phyloP scores from a whole-genome alignment of 2,329 filamentous ascomycete species.

The Monosporascus sp. region DNA sequence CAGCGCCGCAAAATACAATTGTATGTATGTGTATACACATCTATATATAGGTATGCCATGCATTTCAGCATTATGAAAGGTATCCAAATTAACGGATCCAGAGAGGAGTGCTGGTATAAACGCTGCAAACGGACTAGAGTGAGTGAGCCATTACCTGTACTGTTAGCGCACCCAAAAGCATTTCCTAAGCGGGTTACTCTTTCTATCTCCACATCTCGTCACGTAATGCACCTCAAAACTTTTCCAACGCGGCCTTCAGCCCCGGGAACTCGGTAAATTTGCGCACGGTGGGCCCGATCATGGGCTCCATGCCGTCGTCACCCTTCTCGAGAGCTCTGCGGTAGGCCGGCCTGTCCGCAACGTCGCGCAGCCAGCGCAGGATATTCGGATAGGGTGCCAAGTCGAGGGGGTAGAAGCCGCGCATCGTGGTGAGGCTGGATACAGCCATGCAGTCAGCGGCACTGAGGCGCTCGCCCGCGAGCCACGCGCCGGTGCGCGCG shows the following conservation, averaged over 20 bases:
- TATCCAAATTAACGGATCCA: too few relatives aligned
- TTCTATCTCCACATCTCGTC: background rate
- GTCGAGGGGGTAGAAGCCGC: background rate
- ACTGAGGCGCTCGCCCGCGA: conserved; percentile 1
- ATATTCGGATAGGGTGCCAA: conserved; percentile 4
- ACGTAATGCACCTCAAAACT: background rate
- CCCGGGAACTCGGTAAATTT: conserved; percentile 5
- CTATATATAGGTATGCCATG: too few relatives aligned
- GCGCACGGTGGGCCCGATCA: conserved; percentile 2
- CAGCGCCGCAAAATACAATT: too few relatives aligned
- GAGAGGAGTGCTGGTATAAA: too few relatives aligned
- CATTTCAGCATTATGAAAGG: too few relatives aligned
- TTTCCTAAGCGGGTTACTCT: background rate
- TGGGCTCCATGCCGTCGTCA: conserved; percentile 4
- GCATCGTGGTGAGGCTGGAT: conserved; percentile 5
- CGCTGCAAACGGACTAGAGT: too few relatives aligned
- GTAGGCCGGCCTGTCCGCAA: conserved; percentile 4
- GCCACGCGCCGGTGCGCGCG: conserved; percentile 1
- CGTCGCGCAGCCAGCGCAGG: conserved; percentile 4
- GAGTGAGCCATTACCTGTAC: too few relatives aligned
- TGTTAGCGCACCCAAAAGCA: background rate
- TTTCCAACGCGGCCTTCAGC: conserved; percentile 1
- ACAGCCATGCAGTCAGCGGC: conserved; percentile 5
- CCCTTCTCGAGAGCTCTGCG: conserved; percentile 3
- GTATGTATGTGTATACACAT: too few relatives aligned